Evolutionary conservation across 179 eudicot genomes (phyloP).

Genomic region (Drosera spatulata): DNA sequence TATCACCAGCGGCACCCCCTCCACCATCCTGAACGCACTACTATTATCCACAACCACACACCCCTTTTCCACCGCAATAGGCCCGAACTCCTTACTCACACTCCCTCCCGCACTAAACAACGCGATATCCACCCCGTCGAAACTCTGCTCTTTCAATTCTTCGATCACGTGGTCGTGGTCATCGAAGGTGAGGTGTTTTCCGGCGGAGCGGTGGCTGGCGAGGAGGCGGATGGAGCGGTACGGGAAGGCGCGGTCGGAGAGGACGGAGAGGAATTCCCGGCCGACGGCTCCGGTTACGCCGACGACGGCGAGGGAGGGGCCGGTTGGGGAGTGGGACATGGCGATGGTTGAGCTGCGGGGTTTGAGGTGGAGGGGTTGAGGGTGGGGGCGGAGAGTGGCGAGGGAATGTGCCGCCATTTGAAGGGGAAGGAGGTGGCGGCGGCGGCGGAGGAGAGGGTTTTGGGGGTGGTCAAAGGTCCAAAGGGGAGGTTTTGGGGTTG

Average conservation of each 20-base stretch:
- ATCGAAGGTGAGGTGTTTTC: constrained; percentile 51
- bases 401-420: constrained; percentile 3
- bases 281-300: constrained; percentile 98
- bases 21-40: constrained; percentile 90
- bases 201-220: constrained; percentile 82
- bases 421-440: constrained; percentile 9
- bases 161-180: constrained; percentile 35
- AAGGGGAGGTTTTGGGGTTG: no score
- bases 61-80: constrained; percentile 57
- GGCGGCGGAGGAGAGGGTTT: constrained; percentile 11
- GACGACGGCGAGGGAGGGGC: constrained; percentile 83
- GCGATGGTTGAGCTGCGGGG: constrained; percentile 7
- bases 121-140: constrained; percentile 69
- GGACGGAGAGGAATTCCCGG: constrained; percentile 89
- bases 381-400: constrained; percentile 7
- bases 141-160: constrained; percentile 51
- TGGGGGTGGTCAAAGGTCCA: no score
- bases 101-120: constrained; percentile 87
- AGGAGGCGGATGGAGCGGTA: no score
- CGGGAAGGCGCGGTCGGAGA: constrained; percentile 76
- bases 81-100: constrained; percentile 80
- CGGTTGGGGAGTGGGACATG: constrained; percentile 54
- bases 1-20: constrained; percentile 71
- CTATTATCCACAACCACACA: constrained; percentile 88
- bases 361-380: constrained; percentile 11